Evolutionary conservation across 805 yeast species (phyloP).

Genomic region (Wickerhamomyces tratensis): DNA sequence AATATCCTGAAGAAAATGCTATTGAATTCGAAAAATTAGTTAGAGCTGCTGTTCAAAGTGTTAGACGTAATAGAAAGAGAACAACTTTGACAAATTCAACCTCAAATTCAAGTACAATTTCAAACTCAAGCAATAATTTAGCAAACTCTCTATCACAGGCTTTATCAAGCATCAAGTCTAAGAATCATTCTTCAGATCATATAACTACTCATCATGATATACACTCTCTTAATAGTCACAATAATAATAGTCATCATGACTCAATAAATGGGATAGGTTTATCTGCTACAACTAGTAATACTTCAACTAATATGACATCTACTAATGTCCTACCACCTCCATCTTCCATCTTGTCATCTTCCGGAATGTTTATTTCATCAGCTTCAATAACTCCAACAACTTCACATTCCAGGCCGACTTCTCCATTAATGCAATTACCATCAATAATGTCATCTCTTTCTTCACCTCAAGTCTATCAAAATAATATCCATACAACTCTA

Average conservation of each 20-base stretch:
- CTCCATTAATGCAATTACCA: slow-evolving; percentile 2
- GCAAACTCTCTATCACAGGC: background rate
- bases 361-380: background rate
- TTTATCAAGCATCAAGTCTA: background rate
- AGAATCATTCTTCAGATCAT: too few relatives aligned
- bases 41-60: slow-evolving; percentile 89
- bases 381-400: slow-evolving; percentile 3
- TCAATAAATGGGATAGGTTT: background rate
- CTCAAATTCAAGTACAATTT: slow-evolving; percentile 20
- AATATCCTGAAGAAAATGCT: slow-evolving; percentile 46
- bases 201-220: background rate
- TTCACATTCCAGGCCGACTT: slow-evolving; percentile 1
- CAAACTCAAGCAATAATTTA: background rate
- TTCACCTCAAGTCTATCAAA: background rate
- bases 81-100: slow-evolving; percentile 15
- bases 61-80: slow-evolving; percentile 76
- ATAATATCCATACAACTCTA: background rate
- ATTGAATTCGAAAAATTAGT: slow-evolving; percentile 84
- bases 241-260: background rate
- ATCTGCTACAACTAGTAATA: background rate
- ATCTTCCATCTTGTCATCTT: background rate
- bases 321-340: background rate
- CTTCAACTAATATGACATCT: background rate
- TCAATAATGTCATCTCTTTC: slow-evolving; percentile 2
- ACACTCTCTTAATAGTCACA: background rate